A percentile compares a stretch with the other conserved stretches of the same genome.
These are phyloP conservation scores for Parastagonospora nodorum DNA, from an alignment of 2,329 filamentous ascomycete species.

Conservation along the genomic window DNA sequence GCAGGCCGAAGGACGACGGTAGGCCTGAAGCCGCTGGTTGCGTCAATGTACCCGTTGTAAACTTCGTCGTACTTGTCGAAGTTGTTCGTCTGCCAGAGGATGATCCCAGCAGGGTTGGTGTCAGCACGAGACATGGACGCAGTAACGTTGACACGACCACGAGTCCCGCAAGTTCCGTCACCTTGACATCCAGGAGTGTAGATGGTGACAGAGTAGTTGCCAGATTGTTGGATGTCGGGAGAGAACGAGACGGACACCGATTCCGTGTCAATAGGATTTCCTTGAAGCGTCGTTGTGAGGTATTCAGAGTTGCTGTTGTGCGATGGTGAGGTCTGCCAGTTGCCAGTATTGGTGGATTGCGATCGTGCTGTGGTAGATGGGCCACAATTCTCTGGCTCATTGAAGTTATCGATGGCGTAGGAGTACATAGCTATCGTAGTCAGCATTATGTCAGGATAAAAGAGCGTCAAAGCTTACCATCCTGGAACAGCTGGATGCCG, in stretches of 20 bases:
- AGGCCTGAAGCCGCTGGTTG: conserved; percentile 76
- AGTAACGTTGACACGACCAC: conserved; percentile 83
- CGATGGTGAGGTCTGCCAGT: conserved; percentile 74
- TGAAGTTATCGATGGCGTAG: conserved; percentile 85
- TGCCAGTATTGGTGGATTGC: conserved; percentile 70
- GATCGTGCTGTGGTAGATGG: conserved; percentile 58
- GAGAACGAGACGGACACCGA: conserved; percentile 75
- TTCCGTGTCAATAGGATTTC: conserved; percentile 59
- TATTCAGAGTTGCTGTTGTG: conserved; percentile 75
- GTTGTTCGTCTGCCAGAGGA: conserved; percentile 88
- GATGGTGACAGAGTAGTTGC: conserved; percentile 87
- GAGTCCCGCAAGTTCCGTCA: conserved; percentile 74
- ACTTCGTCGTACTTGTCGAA: conserved; percentile 97
- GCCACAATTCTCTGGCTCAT: conserved; percentile 80
- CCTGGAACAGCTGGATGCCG: conserved; percentile 84
- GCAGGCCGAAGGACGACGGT: conserved; percentile 77
- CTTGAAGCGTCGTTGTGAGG: conserved; percentile 68
- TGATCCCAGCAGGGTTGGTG: conserved; percentile 53
- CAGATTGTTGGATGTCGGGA: conserved; percentile 84
- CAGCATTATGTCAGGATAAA: neutral
- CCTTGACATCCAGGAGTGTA: conserved; percentile 91
- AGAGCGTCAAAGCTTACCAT: conserved; percentile 51
- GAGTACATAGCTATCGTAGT: conserved; percentile 68
- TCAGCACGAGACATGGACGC: conserved; percentile 64
- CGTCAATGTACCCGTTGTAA: conserved; percentile 83